A percentile compares a stretch with the other conserved stretches of the same genome.
These are phyloP conservation scores for Pichia norvegensis DNA, from an alignment of 1,139 yeast genomes.

Conservation along the genomic window DNA sequence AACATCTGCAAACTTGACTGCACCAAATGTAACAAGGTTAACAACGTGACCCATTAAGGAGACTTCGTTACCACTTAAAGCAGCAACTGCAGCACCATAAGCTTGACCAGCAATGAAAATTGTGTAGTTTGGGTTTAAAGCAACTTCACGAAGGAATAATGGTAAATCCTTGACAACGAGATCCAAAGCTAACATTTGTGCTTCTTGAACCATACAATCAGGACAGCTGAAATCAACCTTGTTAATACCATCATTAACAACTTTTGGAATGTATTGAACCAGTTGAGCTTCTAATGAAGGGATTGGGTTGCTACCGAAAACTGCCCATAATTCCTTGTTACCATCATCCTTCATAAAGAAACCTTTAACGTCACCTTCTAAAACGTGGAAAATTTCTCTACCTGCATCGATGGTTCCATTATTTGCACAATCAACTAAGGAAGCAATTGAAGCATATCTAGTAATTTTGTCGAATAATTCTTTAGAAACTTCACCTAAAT, in stretches of 20 bases:
- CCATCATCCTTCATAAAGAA: conserved; percentile 3
- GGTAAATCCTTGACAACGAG: conserved; percentile 2
- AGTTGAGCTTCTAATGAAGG: neutral
- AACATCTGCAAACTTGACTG: conserved; percentile 5
- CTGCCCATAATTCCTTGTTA: conserved; percentile 3
- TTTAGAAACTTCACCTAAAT: neutral
- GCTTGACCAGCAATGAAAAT: conserved; percentile 5
- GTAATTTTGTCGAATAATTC: neutral
- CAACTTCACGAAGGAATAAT: conserved; percentile 4
- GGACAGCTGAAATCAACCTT: conserved; percentile 3
- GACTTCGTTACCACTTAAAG: conserved; percentile 4
- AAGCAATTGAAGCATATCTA: neutral
- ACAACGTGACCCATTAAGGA: neutral
- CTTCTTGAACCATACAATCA: conserved; percentile 5
- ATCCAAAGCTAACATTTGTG: conserved; percentile 5
- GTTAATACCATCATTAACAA: conserved; percentile 3
- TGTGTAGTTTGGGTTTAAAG: conserved; percentile 3
- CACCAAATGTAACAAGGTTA: conserved; percentile 4
- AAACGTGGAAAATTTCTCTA: conserved; percentile 5
- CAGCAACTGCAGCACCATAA: conserved; percentile 6
- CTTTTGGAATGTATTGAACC: conserved; percentile 2
- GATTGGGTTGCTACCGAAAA: conserved; percentile 1
- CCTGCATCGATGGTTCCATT: conserved; percentile 2
- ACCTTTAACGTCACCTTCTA: neutral
- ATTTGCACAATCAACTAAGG: conserved; percentile 3